phyloP scores from a whole-genome alignment of 1,284 basidiomycete genomes.

The Cutaneotrichosporon sp. region DNA sequence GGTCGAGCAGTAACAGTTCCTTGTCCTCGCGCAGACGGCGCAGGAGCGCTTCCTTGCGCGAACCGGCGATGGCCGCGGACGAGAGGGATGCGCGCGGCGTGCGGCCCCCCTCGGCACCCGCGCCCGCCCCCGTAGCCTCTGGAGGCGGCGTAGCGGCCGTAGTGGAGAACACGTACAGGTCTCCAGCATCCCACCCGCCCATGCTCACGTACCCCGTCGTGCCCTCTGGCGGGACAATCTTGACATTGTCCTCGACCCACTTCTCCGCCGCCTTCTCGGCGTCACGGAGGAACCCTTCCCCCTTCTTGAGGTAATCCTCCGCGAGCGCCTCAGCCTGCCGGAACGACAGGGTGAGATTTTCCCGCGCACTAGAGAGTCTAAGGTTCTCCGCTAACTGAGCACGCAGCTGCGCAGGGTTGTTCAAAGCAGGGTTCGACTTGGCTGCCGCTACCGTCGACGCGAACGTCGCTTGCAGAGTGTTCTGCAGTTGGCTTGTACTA shows the following conservation, averaged over 20 bases:
- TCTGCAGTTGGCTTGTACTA: constrained; percentile 36
- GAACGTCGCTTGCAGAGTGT: constrained; percentile 54
- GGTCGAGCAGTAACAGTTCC: constrained; percentile 69
- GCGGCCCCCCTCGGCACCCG: constrained; percentile 29
- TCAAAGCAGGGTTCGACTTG: constrained; percentile 46
- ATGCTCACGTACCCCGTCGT: constrained; percentile 49
- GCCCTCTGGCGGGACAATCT: constrained; percentile 75
- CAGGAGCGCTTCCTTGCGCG: constrained; percentile 68
- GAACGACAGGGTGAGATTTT: constrained; percentile 48
- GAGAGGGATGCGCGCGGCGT: constrained; percentile 7
- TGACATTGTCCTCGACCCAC: constrained; percentile 64
- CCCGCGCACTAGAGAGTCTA: constrained; percentile 46
- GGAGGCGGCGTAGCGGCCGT: neutral
- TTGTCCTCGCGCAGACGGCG: constrained; percentile 69
- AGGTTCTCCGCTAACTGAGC: constrained; percentile 64
- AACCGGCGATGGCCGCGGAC: constrained; percentile 36
- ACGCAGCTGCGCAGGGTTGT: constrained; percentile 52
- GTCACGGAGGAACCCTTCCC: constrained; percentile 60
- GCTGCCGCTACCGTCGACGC: constrained; percentile 60
- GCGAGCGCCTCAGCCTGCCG: constrained; percentile 78
- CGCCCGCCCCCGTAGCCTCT: constrained; percentile 26
- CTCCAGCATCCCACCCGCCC: constrained; percentile 68
- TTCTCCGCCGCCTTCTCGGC: constrained; percentile 64
- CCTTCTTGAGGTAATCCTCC: constrained; percentile 58
- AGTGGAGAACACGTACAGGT: constrained; percentile 62